A percentile compares a stretch with the other conserved stretches of the same genome.
Evolutionary conservation across 257 asterid species (phyloP).

Genomic region (Rauvolfia tetraphylla): DNA sequence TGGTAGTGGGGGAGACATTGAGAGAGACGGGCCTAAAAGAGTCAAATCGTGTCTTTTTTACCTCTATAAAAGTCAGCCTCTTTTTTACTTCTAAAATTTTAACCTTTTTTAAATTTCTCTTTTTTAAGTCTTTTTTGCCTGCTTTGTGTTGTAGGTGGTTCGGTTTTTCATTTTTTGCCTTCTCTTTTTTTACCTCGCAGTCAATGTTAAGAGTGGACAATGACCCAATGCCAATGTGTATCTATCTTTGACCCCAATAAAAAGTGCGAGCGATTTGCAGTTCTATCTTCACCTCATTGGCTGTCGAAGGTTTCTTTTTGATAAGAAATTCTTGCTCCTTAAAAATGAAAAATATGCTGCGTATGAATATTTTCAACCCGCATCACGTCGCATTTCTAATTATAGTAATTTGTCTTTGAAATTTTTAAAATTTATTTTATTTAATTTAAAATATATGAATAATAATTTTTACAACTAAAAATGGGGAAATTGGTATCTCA

Average conservation of each 20-base stretch:
- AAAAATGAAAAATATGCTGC: too few species aligned
- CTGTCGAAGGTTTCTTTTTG: too few species aligned
- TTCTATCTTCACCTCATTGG: not conserved
- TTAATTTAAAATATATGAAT: too few species aligned
- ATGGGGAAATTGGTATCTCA: too few species aligned
- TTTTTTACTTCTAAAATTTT: not conserved
- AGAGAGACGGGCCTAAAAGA: constrained; percentile 41
- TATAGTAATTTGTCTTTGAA: too few species aligned
- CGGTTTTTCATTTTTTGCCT: not conserved
- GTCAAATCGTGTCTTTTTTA: constrained; percentile 59
- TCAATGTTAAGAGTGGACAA: constrained; percentile 14
- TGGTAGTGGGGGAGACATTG: constrained; percentile 27
- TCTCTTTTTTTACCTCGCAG: not conserved
- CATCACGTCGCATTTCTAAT: too few species aligned
- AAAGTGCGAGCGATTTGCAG: constrained; percentile 9
- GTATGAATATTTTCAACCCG: too few species aligned
- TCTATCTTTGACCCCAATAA: constrained; percentile 19
- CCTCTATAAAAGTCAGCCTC: constrained; percentile 30
- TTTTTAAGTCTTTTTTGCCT: not conserved
- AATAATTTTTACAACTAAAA: too few species aligned
- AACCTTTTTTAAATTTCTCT: not conserved
- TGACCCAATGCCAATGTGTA: constrained; percentile 26
- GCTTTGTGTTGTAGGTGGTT: constrained; percentile 8
- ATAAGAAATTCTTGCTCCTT: too few species aligned
- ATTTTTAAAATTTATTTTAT: too few species aligned